phyloP scores from a whole-genome alignment of 768 basidiomycete genomes.

The Pisolithus microcarpus region DNA sequence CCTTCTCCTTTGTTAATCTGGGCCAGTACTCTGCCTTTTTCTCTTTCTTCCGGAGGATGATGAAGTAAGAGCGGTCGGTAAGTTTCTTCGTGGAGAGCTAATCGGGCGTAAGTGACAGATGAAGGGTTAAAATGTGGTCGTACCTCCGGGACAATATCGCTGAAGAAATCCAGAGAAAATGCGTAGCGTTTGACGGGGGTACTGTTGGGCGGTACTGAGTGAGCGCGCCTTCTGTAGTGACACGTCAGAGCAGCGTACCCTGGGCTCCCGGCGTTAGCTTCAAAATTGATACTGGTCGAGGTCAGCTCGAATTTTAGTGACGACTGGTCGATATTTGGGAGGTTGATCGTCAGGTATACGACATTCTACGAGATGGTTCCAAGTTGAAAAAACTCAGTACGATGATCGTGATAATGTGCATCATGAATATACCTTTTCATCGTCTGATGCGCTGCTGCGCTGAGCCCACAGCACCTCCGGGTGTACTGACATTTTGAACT shows the following conservation, averaged over 20 bases:
- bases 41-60: conserved; percentile 78
- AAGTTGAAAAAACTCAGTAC: background rate
- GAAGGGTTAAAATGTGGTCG: background rate
- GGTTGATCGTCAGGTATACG: conserved; percentile 78
- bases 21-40: conserved; percentile 80
- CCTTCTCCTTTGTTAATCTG: conserved; percentile 83
- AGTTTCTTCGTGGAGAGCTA: conserved; percentile 41
- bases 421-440: conserved; percentile 51
- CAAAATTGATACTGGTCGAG: conserved; percentile 51
- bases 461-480: conserved; percentile 96
- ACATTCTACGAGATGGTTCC: conserved; percentile 56
- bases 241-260: background rate
- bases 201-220: conserved; percentile 30
- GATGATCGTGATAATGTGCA: no score
- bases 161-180: conserved; percentile 72
- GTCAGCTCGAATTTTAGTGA: conserved; percentile 56
- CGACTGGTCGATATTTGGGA: conserved; percentile 59
- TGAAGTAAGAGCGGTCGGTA: conserved; percentile 57
- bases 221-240: conserved; percentile 4
- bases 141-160: conserved; percentile 72
- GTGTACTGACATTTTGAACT: conserved; percentile 40
- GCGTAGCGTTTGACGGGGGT: conserved; percentile 46
- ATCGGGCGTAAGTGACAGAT: background rate
- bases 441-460: conserved; percentile 62
- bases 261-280: conserved; percentile 52